A percentile compares a stretch with the other conserved stretches of the same genome.
These are phyloP conservation scores for Metarhizium anisopliae DNA, from an alignment of 2,329 filamentous ascomycete species.

Conservation along the genomic window DNA sequence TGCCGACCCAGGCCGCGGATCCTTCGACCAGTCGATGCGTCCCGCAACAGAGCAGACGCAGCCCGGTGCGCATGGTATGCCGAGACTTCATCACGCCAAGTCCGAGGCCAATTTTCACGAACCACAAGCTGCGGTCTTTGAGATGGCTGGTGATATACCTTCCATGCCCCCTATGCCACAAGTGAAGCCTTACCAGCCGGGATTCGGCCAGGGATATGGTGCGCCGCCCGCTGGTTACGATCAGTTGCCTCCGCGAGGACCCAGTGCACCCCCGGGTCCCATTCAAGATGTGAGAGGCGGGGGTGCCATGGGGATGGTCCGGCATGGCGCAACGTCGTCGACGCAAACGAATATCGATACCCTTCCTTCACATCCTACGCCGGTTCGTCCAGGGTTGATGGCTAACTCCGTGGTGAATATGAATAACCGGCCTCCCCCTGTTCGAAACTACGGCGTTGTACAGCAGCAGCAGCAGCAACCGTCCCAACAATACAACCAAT, in stretches of 20 bases:
- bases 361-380: slow-evolving; percentile 52
- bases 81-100: slow-evolving; percentile 49
- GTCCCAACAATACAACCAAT: slow-evolving; percentile 8
- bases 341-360: slow-evolving; percentile 31
- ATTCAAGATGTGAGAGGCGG: background rate
- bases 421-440: slow-evolving; percentile 47
- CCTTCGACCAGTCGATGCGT: slow-evolving; percentile 41
- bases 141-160: slow-evolving; percentile 58
- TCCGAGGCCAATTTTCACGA: slow-evolving; percentile 60
- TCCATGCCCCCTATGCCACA: slow-evolving; percentile 41
- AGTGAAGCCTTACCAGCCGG: slow-evolving; percentile 19
- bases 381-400: slow-evolving; percentile 55
- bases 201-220: slow-evolving; percentile 15
- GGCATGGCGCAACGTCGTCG: slow-evolving; percentile 17
- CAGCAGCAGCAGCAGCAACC: slow-evolving; percentile 16
- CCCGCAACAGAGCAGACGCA: slow-evolving; percentile 33
- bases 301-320: slow-evolving; percentile 3
- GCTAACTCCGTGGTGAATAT: slow-evolving; percentile 47
- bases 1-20: slow-evolving; percentile 24
- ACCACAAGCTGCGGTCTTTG: slow-evolving; percentile 61
- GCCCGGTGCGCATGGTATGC: slow-evolving; percentile 39
- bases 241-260: slow-evolving; percentile 18
- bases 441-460: slow-evolving; percentile 47
- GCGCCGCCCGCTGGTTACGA: slow-evolving; percentile 15
- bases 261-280: slow-evolving; percentile 22